These are phyloP conservation scores for Orbilia javanica DNA, from an alignment of 2,329 filamentous ascomycete species.

Conservation along the genomic window DNA sequence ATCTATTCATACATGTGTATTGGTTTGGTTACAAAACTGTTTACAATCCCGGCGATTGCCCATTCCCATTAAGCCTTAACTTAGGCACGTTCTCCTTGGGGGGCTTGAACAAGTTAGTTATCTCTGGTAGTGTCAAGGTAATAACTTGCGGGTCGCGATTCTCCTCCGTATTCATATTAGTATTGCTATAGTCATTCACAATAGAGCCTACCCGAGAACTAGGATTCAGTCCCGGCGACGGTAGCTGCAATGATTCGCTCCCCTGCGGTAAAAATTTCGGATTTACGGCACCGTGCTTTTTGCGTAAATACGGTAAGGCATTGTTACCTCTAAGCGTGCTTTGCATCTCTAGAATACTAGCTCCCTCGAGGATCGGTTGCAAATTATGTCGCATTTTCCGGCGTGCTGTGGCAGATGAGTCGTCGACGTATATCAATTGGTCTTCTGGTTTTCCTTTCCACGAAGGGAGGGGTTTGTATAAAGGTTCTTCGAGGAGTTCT, in stretches of 20 bases:
- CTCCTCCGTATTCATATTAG: neutral
- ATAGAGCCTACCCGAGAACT: slow-evolving; percentile 2
- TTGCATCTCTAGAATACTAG: slow-evolving; percentile 21
- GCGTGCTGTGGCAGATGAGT: slow-evolving; percentile 2
- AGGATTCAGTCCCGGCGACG: slow-evolving; percentile 4
- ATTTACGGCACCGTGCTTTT: neutral
- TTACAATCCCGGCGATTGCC: neutral
- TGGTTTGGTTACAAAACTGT: too few relatives aligned
- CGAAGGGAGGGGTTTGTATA: slow-evolving; percentile 17
- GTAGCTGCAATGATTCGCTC: slow-evolving; percentile 1
- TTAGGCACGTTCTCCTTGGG: neutral
- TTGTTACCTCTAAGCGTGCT: slow-evolving; percentile 14
- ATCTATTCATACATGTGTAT: too few relatives aligned
- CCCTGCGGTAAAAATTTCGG: slow-evolving; percentile 2
- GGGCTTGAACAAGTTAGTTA: neutral
- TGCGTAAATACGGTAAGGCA: slow-evolving; percentile 1
- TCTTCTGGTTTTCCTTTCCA: neutral
- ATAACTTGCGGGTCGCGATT: neutral
- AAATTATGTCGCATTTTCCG: slow-evolving; percentile 33
- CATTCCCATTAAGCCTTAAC: neutral
- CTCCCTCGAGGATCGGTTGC: slow-evolving; percentile 15
- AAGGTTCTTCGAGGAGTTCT: slow-evolving; percentile 14
- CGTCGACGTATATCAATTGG: neutral
- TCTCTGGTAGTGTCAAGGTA: slow-evolving; percentile 11
- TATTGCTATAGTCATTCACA: neutral